Conservation (phyloP, 371 early-diverging fungal species). For the Actinomortierella ambigua region DNA sequence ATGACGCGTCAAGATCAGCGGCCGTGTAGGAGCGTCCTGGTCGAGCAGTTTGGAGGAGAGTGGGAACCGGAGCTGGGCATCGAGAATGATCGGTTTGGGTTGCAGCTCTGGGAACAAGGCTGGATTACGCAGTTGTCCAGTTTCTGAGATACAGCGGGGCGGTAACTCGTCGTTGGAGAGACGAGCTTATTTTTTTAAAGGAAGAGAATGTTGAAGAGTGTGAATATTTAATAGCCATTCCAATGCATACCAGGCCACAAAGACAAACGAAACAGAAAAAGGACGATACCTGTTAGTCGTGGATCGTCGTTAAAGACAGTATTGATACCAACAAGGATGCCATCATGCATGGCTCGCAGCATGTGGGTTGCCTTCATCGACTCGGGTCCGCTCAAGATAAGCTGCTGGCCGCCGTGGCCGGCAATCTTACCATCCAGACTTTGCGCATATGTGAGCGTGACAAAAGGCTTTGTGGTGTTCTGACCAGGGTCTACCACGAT, state of each 20-base stretch:
- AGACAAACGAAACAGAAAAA: neutral
- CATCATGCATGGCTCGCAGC: constrained; percentile 80
- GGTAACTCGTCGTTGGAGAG: constrained; percentile 12
- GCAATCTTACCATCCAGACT: constrained; percentile 90
- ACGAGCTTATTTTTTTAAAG: constrained; percentile 11
- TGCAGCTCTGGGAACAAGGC: constrained; percentile 24
- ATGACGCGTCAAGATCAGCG: constrained; percentile 46
- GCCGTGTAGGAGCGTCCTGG: constrained; percentile 37
- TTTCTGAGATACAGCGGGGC: neutral
- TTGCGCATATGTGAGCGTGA: constrained; percentile 90
- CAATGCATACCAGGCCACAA: too few relatives aligned
- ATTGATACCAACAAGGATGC: constrained; percentile 88
- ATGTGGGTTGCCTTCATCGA: constrained; percentile 82
- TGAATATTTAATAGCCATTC: neutral
- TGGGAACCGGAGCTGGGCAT: constrained; percentile 68
- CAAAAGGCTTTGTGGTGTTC: constrained; percentile 34
- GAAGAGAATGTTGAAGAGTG: constrained; percentile 4
- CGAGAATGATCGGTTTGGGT: constrained; percentile 89
- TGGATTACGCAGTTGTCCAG: too few relatives aligned
- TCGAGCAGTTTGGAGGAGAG: constrained; percentile 55
- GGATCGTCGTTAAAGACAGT: constrained; percentile 89
- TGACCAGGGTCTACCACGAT: constrained; percentile 9
- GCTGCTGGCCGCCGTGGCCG: constrained; percentile 56
- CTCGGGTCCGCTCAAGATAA: constrained; percentile 75
- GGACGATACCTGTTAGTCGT: constrained; percentile 67